Percentiles rank a stretch among this genome's conserved stretches.
Conservation (phyloP, 768 basidiomycete genomes). For the Tephrocybe sp. region DNA sequence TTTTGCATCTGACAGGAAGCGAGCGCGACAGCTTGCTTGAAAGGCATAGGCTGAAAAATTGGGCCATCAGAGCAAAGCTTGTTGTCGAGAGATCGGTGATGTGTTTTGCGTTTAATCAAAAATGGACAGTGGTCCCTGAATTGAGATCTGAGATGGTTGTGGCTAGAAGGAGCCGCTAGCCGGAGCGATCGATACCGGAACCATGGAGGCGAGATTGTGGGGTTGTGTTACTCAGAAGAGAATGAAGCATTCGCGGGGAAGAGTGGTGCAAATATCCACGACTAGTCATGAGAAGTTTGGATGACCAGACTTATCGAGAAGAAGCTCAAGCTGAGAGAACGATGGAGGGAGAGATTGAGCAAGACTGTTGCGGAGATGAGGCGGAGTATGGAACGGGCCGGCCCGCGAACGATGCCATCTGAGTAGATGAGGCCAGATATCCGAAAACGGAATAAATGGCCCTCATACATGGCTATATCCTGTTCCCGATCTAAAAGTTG, state of each 20-base stretch:
- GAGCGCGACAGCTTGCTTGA: slow-evolving; percentile 3
- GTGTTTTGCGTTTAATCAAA: slow-evolving; percentile 7
- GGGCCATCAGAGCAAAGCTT: slow-evolving; percentile 5
- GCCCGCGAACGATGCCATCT: slow-evolving; percentile 15
- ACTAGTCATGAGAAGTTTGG: slow-evolving; percentile 9
- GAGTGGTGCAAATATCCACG: not conserved
- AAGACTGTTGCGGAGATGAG: slow-evolving; percentile 14
- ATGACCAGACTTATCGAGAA: slow-evolving; percentile 2
- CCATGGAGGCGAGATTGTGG: not conserved
- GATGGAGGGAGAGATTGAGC: slow-evolving; percentile 6
- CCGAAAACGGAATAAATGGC: slow-evolving; percentile 10
- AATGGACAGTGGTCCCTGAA: slow-evolving; percentile 9
- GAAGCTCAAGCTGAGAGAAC: slow-evolving; percentile 5
- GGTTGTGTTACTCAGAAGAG: not conserved
- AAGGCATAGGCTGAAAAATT: not conserved
- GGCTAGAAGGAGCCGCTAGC: not conserved
- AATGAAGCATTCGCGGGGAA: not conserved
- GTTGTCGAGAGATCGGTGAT: slow-evolving; percentile 3
- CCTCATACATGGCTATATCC: slow-evolving; percentile 8
- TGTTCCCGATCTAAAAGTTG: slow-evolving; percentile 16
- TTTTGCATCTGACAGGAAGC: not conserved
- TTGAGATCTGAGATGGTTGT: slow-evolving; percentile 10
- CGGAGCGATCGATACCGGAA: slow-evolving; percentile 9
- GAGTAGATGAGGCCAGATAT: slow-evolving; percentile 15
- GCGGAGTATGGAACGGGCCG: slow-evolving; percentile 9